phyloP scores from a whole-genome alignment of 176 grass and related monocot species.

The Phyllostachys edulis region DNA sequence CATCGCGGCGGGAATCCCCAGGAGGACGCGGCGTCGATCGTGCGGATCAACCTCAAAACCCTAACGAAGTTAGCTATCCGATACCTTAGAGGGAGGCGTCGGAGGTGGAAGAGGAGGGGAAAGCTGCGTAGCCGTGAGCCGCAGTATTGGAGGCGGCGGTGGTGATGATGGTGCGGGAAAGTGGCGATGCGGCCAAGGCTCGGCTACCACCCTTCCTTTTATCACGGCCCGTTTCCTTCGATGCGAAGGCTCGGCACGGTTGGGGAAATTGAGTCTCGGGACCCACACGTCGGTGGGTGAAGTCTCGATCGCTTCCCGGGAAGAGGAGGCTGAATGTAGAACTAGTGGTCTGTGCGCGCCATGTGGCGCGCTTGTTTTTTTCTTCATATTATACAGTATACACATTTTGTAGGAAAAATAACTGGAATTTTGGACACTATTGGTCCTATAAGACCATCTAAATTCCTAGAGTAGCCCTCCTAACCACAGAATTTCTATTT shows the following conservation, averaged over 20 bases:
- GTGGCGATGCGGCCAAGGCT: conserved; percentile 14
- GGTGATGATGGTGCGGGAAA: neutral
- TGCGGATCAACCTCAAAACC: conserved; percentile 4
- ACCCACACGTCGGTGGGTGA: neutral
- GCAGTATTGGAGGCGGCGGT: conserved; percentile 32
- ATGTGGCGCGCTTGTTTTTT: no score
- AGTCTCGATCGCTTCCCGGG: neutral
- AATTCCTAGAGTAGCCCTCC: no score
- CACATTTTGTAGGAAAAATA: no score
- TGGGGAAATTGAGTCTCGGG: neutral
- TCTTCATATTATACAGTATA: no score
- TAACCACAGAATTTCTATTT: no score
- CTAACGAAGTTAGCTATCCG: neutral
- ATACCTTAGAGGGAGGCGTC: neutral
- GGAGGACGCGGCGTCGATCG: conserved; percentile 43
- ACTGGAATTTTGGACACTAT: no score
- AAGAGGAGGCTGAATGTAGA: neutral
- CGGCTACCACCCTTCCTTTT: neutral
- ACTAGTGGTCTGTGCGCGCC: no score
- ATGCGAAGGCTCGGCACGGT: conserved; percentile 29
- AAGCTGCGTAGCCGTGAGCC: conserved; percentile 84
- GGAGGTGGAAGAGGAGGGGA: neutral
- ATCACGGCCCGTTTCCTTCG: conserved; percentile 43
- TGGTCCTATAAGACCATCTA: no score
- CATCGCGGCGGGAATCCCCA: conserved; percentile 45